Evolutionary conservation across 1,139 yeast genomes (phyloP).

Genomic region (Sugiyamaella japonica): DNA sequence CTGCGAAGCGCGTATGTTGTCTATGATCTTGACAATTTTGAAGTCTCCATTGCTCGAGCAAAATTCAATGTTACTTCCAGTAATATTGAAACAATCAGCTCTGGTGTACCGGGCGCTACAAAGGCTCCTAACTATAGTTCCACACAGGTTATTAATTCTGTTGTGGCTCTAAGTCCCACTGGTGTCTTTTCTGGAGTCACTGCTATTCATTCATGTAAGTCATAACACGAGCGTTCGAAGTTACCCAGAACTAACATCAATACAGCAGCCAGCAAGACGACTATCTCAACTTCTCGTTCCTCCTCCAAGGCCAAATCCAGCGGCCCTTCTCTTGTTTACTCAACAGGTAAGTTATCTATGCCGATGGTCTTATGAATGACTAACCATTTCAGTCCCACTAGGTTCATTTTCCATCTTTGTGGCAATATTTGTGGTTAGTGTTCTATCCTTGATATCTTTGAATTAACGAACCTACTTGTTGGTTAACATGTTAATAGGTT

Average conservation of each 20-base stretch:
- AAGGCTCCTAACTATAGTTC: slow-evolving; percentile 27
- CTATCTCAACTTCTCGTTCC: not conserved
- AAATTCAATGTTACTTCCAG: slow-evolving; percentile 25
- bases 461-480: not conserved
- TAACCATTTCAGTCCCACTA: not conserved
- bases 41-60: slow-evolving; percentile 69
- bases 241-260: not conserved
- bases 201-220: slow-evolving; percentile 1
- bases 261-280: not conserved
- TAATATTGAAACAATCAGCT: slow-evolving; percentile 30
- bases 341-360: not conserved
- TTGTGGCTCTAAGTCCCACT: not conserved
- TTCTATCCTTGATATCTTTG: not conserved
- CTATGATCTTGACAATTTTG: slow-evolving; percentile 63
- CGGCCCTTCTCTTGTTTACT: not conserved
- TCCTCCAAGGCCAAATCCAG: not conserved
- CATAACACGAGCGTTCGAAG: too few relatives aligned
- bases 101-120: slow-evolving; percentile 16
- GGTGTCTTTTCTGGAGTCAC: not conserved
- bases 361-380: not conserved
- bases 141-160: slow-evolving; percentile 14
- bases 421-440: not conserved
- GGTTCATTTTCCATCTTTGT: not conserved
- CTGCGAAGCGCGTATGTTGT: slow-evolving; percentile 71
- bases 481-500: not conserved